Evolutionary conservation across 192 early-diverging fungal genomes (phyloP).

Genomic region (Coemansia sp.): DNA sequence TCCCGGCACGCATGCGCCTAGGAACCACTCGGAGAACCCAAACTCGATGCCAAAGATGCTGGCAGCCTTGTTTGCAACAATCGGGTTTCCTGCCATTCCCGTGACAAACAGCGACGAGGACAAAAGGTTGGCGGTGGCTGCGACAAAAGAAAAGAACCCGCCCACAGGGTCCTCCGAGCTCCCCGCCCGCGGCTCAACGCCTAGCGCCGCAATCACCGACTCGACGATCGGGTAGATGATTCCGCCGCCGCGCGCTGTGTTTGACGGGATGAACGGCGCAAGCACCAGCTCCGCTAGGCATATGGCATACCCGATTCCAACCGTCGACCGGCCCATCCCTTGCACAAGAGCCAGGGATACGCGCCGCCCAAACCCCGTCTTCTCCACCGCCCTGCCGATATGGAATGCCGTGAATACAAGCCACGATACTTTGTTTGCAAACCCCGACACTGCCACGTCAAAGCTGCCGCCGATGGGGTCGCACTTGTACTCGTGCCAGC

Average conservation of each 20-base stretch:
- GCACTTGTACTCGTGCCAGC: conserved; percentile 60
- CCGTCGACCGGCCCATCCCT: conserved; percentile 55
- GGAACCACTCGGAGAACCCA: conserved; percentile 66
- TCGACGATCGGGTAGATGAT: conserved; percentile 76
- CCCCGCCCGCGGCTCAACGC: conserved; percentile 24
- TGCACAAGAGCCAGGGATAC: conserved; percentile 61
- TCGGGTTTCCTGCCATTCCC: conserved; percentile 75
- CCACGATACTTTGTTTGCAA: conserved; percentile 67
- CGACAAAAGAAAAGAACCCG: conserved; percentile 64
- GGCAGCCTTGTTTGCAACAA: conserved; percentile 64
- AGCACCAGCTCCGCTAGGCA: conserved; percentile 61
- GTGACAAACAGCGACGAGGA: conserved; percentile 75
- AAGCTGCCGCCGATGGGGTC: conserved; percentile 62
- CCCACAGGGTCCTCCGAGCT: conserved; percentile 47
- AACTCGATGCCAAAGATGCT: conserved; percentile 67
- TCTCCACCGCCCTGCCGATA: conserved; percentile 67
- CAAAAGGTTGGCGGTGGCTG: conserved; percentile 69
- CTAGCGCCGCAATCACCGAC: conserved; percentile 63
- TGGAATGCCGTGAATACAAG: conserved; percentile 77
- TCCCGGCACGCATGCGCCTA: conserved; percentile 59
- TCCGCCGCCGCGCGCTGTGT: conserved; percentile 78
- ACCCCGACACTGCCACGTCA: conserved; percentile 63
- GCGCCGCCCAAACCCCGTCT: conserved; percentile 66
- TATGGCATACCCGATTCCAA: conserved; percentile 63
- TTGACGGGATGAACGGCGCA: conserved; percentile 72